Evolutionary conservation across 1,284 basidiomycete genomes (phyloP), one percentile per base, ranked within the genome.

Genomic region (Tylopilus sp.): DNA sequence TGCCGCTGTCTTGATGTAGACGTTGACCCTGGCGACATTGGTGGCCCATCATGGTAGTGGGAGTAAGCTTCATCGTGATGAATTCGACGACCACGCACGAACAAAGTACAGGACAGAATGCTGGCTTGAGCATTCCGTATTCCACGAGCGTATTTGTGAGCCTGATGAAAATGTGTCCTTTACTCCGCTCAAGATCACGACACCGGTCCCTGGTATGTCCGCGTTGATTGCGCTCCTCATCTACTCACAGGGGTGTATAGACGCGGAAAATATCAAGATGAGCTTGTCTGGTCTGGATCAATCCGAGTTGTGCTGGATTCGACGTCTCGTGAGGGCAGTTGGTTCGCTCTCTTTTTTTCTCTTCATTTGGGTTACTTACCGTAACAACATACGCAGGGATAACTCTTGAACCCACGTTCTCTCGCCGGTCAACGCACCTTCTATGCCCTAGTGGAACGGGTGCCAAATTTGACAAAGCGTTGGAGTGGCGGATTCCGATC

Each of bases 71-170:
- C 85, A 74, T 57, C 69, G 65, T 5, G 72, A 75, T 20, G 83
- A 85, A 58, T 58, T 64, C 4, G 76, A 81, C 45, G 67, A 70
- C 12, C 28, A 41, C 1, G 59, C 72, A 54, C 75, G 76, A 36
- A 50, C 56, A 0, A 83, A 82, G 59, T 87, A 82, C 60, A 75
- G 88, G 36, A 91, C 88, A 0, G 88, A 91, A 62, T 91, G 86
- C 59, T 91, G 88, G 88, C 71, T 91, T 0, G 88, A 91, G 64
- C 77, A 78, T 45, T 91, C 85, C 57, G 73, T 90, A 12, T 84
- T 78, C 49, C 79, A 82, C 54, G 81, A 85, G 40, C 74, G 77
- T 14, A 69, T 90, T 49, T 84, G 82, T 62, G 62, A 65, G 17
- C 69, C 21, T 1, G 44, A 78, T 2, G 82, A 85, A 41, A 81